Evolutionary conservation across 257 asterid genomes (phyloP), one percentile per base, ranked within the genome.

Genomic region (Parsonsia alboflavescens): DNA sequence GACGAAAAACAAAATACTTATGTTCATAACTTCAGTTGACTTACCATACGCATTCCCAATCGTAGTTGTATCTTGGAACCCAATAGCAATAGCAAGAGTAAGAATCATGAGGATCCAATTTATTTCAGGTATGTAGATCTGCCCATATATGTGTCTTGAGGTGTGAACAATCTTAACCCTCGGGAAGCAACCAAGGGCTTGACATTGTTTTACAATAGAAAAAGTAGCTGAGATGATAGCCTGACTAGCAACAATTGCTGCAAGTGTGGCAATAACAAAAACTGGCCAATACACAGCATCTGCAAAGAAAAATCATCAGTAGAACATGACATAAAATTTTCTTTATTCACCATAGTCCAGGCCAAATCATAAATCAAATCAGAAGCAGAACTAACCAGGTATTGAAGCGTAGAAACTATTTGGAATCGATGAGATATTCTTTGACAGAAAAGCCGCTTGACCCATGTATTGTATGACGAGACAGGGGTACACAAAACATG

Each of bases 401-500:
- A 93, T 58, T 5, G 98, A 92, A 56, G 76, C 89, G 44, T 93
- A 93, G 89, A 93, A 93, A 83, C 95, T 78, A 75, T 82, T 81
- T 45, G 86, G 84, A 72, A 91, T 82, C 10, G 92, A 84, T 39
- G 75, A 7, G 59, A 87, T 79, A 75, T 93, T 84, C 86, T 88
- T 88, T 1, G 98, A 88, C 50, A 94, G 93, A 83, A 77, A 94
- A 69, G 98, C 98, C 75, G 98, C 98, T 81, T 94, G 98, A 62
- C 98, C 98, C 96, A 92, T 90, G 83, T 94, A 94, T 78, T 92
- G 97, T 82, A 92, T 74, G 33, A 89, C 95, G 83, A 94, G 87
- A 79, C 96, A 89, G 66, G 98, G 98, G 82, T 94, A 94, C 70
- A 94, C 93, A 59, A 82, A 81, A 76, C 80, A 80, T 36, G 87